Conservation (phyloP, 2,329 filamentous ascomycete genomes). For the Xylaria sp. region DNA sequence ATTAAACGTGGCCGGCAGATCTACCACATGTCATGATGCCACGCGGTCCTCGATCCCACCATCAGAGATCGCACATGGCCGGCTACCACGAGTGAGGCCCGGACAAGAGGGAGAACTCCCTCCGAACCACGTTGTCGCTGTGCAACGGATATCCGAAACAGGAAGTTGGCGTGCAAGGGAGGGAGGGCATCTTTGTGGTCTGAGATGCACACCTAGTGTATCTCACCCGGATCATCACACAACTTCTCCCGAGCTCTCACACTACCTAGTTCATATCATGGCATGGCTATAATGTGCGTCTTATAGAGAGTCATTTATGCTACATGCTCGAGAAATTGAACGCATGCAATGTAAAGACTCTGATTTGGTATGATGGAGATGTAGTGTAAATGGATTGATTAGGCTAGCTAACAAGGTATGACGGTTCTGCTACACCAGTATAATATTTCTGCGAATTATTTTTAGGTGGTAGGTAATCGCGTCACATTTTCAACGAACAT, state of each 20-base stretch:
- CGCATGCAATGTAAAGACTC: neutral
- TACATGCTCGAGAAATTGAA: neutral
- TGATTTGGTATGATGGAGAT: neutral
- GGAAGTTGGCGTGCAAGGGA: constrained; percentile 26
- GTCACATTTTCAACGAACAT: neutral
- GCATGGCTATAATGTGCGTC: neutral
- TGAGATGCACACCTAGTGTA: constrained; percentile 10
- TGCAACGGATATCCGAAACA: constrained; percentile 27
- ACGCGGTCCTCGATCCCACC: constrained; percentile 22
- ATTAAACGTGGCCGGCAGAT: constrained; percentile 16
- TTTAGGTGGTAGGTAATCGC: neutral
- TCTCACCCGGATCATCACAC: constrained; percentile 16
- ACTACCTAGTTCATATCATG: neutral
- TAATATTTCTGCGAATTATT: neutral
- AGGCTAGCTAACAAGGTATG: neutral
- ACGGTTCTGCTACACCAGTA: neutral
- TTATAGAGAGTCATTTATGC: constrained; percentile 13
- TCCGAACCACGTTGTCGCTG: constrained; percentile 27
- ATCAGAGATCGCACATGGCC: constrained; percentile 24
- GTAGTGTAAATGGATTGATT: neutral
- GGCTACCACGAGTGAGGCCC: constrained; percentile 6
- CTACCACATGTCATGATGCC: constrained; percentile 31
- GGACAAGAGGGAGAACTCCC: constrained; percentile 8
- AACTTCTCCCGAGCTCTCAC: constrained; percentile 11
- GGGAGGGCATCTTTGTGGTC: neutral